Percentiles rank a stretch among this genome's conserved stretches.
phyloP scores from a whole-genome alignment of 495 filamentous ascomycete species.

The Pyrenula massariospora region DNA sequence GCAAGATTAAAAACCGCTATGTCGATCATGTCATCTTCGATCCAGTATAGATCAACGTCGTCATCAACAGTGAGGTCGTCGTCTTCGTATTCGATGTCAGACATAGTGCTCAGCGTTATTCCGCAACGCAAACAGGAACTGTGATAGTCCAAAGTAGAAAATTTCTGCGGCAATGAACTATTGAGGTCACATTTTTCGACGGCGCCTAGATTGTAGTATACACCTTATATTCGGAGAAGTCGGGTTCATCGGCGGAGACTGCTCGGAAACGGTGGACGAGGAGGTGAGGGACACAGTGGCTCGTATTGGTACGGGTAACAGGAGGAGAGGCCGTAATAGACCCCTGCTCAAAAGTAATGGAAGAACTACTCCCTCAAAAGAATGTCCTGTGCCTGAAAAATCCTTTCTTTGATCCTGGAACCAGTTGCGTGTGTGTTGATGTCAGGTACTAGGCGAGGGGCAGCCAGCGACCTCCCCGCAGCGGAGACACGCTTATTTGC shows the following conservation, averaged over 20 bases:
- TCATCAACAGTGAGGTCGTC: slow-evolving; percentile 23
- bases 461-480: neutral
- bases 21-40: slow-evolving; percentile 28
- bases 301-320: no score
- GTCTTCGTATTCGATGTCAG: slow-evolving; percentile 38
- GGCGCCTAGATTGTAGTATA: no score
- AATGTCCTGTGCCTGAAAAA: no score
- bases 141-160: neutral
- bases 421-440: neutral
- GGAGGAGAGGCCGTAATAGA: neutral
- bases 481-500: neutral
- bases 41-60: slow-evolving; percentile 21
- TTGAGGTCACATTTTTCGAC: neutral
- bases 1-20: slow-evolving; percentile 26
- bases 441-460: slow-evolving; percentile 2
- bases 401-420: no score
- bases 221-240: no score
- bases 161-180: neutral
- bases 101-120: slow-evolving; percentile 24
- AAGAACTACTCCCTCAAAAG: no score
- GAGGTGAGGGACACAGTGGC: no score
- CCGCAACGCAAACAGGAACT: no score
- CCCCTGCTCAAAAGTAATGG: neutral
- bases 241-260: no score
- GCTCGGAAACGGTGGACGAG: no score